These are phyloP conservation scores for Penicillium lividum DNA, from an alignment of 495 filamentous ascomycete genomes.

Conservation along the genomic window DNA sequence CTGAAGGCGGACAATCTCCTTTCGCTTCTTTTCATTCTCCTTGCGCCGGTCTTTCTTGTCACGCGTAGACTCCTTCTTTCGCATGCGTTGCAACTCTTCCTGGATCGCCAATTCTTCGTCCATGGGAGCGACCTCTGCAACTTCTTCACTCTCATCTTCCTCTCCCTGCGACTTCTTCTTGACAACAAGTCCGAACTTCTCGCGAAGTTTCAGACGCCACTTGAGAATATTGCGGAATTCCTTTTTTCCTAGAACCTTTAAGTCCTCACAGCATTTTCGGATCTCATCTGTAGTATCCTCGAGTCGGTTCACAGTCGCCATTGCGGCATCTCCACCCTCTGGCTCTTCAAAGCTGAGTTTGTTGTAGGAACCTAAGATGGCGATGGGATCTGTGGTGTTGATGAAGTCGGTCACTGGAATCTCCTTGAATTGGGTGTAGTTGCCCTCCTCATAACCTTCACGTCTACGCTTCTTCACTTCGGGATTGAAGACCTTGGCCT, in stretches of 20 bases:
- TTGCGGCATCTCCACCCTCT: constrained; percentile 77
- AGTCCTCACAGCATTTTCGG: constrained; percentile 77
- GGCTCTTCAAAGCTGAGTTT: constrained; percentile 77
- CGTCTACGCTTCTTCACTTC: constrained; percentile 96
- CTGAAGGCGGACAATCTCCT: constrained; percentile 90
- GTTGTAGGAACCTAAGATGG: constrained; percentile 89
- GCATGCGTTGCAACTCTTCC: constrained; percentile 76
- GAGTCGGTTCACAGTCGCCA: constrained; percentile 80
- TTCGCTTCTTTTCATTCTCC: constrained; percentile 87
- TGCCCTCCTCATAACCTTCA: constrained; percentile 95
- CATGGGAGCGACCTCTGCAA: constrained; percentile 81
- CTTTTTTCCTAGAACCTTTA: constrained; percentile 88
- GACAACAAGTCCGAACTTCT: constrained; percentile 82
- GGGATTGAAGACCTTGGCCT: constrained; percentile 96
- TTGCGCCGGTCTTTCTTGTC: constrained; percentile 78
- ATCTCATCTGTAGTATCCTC: constrained; percentile 95
- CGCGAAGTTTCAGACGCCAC: constrained; percentile 88
- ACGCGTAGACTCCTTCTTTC: constrained; percentile 69
- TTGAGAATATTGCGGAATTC: constrained; percentile 91
- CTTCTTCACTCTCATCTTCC: constrained; percentile 64
- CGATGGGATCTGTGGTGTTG: constrained; percentile 90
- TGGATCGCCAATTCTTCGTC: constrained; percentile 91
- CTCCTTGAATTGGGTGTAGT: constrained; percentile 91
- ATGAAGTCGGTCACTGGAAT: constrained; percentile 88
- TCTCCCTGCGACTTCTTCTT: constrained; percentile 45